These are phyloP conservation scores for Moringa oleifera DNA, from an alignment of 345 rosid species.

Conservation along the genomic window DNA sequence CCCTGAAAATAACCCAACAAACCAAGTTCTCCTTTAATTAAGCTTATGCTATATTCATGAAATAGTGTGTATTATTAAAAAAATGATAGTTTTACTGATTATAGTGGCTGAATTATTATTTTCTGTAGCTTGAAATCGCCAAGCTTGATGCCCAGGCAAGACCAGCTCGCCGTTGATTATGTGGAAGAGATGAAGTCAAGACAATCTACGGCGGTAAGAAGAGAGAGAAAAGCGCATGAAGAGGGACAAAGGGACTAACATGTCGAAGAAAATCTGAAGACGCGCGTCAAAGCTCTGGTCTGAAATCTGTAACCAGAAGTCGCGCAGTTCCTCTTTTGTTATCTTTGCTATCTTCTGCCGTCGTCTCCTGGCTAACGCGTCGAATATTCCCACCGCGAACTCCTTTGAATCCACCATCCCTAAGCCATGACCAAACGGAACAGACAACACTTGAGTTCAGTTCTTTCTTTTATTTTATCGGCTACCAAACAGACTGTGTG, in stretches of 20 bases:
- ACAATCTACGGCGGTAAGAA: not conserved
- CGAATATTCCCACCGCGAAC: constrained; percentile 77
- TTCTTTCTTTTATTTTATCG: not conserved
- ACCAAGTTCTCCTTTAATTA: not conserved
- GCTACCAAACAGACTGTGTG: constrained; percentile 5
- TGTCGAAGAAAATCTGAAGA: constrained; percentile 95
- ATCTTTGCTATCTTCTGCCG: constrained; percentile 55
- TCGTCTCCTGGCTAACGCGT: constrained; percentile 63
- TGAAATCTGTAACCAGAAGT: constrained; percentile 87
- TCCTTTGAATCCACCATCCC: constrained; percentile 94
- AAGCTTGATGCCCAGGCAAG: no score
- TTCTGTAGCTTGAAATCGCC: not conserved
- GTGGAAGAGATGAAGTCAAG: not conserved
- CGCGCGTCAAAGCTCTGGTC: constrained; percentile 96
- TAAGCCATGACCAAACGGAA: constrained; percentile 1
- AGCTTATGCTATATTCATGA: no score
- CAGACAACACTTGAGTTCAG: not conserved
- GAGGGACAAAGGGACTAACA: constrained; percentile 31
- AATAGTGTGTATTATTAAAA: no score
- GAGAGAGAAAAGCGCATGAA: not conserved
- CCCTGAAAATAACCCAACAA: constrained; percentile 45
- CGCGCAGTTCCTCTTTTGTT: constrained; percentile 68
- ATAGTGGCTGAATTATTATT: not conserved
- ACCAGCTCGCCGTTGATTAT: not conserved
- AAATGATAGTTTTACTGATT: no score